Evolutionary conservation across 2,329 filamentous ascomycete species (phyloP).

Genomic region (Exophiala aquamarina): DNA sequence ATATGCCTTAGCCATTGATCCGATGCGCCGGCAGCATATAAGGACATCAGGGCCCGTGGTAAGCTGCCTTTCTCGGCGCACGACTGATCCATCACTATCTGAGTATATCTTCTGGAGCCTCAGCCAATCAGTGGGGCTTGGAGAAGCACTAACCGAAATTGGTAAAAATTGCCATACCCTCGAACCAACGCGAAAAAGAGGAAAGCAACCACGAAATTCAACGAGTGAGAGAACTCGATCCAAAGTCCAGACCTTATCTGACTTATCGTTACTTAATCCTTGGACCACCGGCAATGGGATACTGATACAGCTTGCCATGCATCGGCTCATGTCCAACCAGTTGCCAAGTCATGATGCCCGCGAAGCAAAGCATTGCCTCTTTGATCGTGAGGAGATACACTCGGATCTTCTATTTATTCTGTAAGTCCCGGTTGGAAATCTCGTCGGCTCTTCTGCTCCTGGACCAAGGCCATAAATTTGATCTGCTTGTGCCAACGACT

Average conservation of each 20-base stretch:
- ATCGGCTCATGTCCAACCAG: background rate
- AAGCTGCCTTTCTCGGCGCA: no score
- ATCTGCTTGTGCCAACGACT: no score
- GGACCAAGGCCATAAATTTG: background rate
- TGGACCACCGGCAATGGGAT: no score
- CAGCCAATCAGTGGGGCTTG: background rate
- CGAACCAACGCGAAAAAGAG: slow-evolving; percentile 14
- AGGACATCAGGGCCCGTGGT: no score
- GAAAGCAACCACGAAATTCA: slow-evolving; percentile 21
- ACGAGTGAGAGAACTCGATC: slow-evolving; percentile 9
- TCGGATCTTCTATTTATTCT: slow-evolving; percentile 2
- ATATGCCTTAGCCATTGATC: no score
- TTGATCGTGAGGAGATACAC: slow-evolving; percentile 11
- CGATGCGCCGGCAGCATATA: no score
- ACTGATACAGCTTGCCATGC: no score
- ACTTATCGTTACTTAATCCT: slow-evolving; percentile 14
- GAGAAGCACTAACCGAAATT: slow-evolving; percentile 17
- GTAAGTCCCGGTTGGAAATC: slow-evolving; percentile 3
- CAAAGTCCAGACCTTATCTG: slow-evolving; percentile 21
- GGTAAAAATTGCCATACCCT: slow-evolving; percentile 13
- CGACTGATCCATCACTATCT: no score
- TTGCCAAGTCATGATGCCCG: slow-evolving; percentile 1
- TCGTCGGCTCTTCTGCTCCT: slow-evolving; percentile 2
- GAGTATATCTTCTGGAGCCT: no score
- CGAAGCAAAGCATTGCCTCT: slow-evolving; percentile 9